Evolutionary conservation across 2,329 filamentous ascomycete species (phyloP), one percentile per base, ranked within the genome.

Genomic region (Penicillium sp.): DNA sequence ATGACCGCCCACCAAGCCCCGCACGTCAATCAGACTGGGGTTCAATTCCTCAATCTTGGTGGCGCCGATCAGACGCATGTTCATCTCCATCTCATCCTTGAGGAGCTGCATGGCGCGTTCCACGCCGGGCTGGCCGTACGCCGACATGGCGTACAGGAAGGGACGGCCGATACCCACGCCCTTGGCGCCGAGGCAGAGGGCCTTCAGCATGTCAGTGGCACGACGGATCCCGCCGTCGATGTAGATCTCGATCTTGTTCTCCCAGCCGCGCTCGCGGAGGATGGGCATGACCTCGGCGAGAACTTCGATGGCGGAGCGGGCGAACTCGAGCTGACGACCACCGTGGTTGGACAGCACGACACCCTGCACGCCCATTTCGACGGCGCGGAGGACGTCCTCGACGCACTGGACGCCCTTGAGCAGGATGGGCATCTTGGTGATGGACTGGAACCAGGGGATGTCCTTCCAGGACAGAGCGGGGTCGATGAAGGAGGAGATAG

Each of bases 41-140:
- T 86, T 87, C 54, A 98, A 72, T 59, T 98, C 83, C 33, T 82
- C 81, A 29, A 98, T 69, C 52, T 72, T 83, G 17, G 77, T 80
- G 52, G 83, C 87, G 9, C 93, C 93, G 59, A 98, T 88, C 55
- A 98, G 74, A 6, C 93, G 82, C 93, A 98, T 97, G 65, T 91
- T 93, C 91, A 97, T 97, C 74, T 94, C 89, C 81, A 98, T 87
- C 77, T 98, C 93, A 64, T 97, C 93, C 73, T 87, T 88, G 59
- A 95, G 78, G 51, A 95, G 74, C 70, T 89, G 85, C 85, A 97
- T 95, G 28, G 93, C 93, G 31, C 88, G 80, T 64, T 94, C 87
- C 19, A 97, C 91, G 56, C 93, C 93, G 2, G 84, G 77, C 52
- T 88, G 73, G 1, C 93, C 93, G 63, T 97, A 97, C 8, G 88